Evolutionary conservation across 345 rosid species (phyloP).

Genomic region (Conringia planisiliqua): DNA sequence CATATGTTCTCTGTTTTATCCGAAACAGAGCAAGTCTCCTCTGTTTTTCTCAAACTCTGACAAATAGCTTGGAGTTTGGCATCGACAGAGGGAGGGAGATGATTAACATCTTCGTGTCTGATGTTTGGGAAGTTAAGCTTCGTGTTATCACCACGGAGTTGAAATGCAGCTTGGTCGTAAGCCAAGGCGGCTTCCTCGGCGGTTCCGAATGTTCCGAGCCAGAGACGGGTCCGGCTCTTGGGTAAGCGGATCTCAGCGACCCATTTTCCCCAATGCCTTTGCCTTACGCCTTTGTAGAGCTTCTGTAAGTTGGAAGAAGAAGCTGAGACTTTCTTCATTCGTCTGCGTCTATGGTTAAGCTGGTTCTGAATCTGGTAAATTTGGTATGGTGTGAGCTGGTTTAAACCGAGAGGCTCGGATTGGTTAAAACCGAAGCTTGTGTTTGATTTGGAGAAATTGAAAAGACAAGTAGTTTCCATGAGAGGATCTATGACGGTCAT

Average conservation of each 20-base stretch:
- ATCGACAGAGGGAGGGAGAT: conserved; percentile 71
- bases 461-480: conserved; percentile 27
- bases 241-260: conserved; percentile 87
- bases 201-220: conserved; percentile 88
- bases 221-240: conserved; percentile 74
- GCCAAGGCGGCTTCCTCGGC: conserved; percentile 81
- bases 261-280: conserved; percentile 94
- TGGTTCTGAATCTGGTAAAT: conserved; percentile 65
- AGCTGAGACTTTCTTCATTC: conserved; percentile 42
- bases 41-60: conserved; percentile 51
- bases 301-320: conserved; percentile 36
- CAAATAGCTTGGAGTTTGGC: conserved; percentile 82
- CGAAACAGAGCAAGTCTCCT: conserved; percentile 27
- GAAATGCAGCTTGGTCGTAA: conserved; percentile 76
- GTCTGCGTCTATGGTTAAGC: conserved; percentile 32
- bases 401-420: conserved; percentile 45
- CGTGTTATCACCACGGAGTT: conserved; percentile 66
- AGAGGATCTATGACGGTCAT: conserved; percentile 46
- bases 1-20: background rate
- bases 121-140: conserved; percentile 74
- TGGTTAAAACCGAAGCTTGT: conserved; percentile 25
- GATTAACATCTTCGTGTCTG: conserved; percentile 48
- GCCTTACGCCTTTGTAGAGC: conserved; percentile 77
- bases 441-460: background rate
- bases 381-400: conserved; percentile 57